These are phyloP conservation scores for Phaseolus coccineus DNA, from an alignment of 331 rosid species.

Conservation along the genomic window DNA sequence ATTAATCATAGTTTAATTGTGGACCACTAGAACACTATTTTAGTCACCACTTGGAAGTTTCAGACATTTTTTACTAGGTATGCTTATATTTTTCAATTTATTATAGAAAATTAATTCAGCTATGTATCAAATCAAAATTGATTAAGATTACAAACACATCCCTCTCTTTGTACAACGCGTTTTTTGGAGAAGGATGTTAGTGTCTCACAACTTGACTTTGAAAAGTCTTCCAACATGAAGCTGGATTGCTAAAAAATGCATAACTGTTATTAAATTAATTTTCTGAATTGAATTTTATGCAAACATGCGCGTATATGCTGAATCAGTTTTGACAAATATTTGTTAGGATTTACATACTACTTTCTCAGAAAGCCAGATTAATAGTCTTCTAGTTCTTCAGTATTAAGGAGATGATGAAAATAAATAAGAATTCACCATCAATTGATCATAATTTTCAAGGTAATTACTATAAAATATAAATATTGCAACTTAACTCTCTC, in stretches of 20 bases:
- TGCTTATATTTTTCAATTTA: no score
- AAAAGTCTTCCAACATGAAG: not conserved
- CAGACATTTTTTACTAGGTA: not conserved
- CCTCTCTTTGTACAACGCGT: not conserved
- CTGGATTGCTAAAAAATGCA: not conserved
- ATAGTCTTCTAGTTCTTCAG: not conserved
- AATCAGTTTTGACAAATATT: not conserved
- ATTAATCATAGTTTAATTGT: no score
- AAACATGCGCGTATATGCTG: not conserved
- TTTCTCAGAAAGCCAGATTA: not conserved
- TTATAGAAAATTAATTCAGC: not conserved
- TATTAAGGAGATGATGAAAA: no score
- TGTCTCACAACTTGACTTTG: not conserved
- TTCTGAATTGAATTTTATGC: not conserved
- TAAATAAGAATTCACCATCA: no score
- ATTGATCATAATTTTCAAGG: no score
- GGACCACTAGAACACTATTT: no score
- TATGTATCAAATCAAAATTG: not conserved
- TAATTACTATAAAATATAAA: no score
- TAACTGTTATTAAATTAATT: not conserved
- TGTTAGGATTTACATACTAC: not conserved
- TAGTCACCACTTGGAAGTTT: not conserved
- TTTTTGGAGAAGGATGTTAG: not conserved
- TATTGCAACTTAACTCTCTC: no score
- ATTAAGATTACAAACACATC: no score